Base-by-base conservation (phyloP, 2,329 filamentous ascomycete species). In the Huntiella omanensis region DNA sequence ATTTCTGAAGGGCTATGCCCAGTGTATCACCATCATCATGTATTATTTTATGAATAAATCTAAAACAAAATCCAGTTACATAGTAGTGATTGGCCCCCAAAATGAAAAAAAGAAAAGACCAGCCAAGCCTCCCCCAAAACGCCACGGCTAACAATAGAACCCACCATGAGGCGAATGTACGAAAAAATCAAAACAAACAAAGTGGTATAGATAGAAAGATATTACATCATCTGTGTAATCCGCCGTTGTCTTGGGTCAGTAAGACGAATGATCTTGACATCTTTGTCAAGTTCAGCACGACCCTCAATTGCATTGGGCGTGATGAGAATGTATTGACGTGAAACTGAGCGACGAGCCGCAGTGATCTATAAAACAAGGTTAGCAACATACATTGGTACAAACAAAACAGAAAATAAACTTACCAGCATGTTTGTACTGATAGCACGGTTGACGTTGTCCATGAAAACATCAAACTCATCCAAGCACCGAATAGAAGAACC, bases 391-490 rank as follows among this genome's bases (percentile, higher is more conserved):
- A 19, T 35, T 6, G 5, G 4, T 8, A 4, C 12, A 33, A 6
- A 37, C 4, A 28, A n/a, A n/a, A n/a, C 4, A 17, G 1, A 10
- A 36, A 40, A 10, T 33, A 33, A 38, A 70, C 77, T 66, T 65
- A 85, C 81, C 61, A 98, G 82, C 80, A 98, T 85, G 52, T 83
- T 82, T 55, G 93, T 94, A 58, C 84, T 92, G 54, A 92, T 83
- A 47, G 83, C 84, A 50, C 91, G 77, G 61, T 98, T 98, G 49
- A 96, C 84, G 54, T 81, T 85, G 62, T 98, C 91, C 91, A 98
- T 98, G 68, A 95, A 98, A 32, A 98, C 91, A 59, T 98, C 91
- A 58, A 96, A 98, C 62, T 98, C 91, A 62, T 98, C 91, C 46
- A 98, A 69, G 57, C 91, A 98, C 46, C 91, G 77, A 50, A 98